Conservation (phyloP, 2,329 filamentous ascomycete genomes). For the Cladobotryum protrusum region DNA sequence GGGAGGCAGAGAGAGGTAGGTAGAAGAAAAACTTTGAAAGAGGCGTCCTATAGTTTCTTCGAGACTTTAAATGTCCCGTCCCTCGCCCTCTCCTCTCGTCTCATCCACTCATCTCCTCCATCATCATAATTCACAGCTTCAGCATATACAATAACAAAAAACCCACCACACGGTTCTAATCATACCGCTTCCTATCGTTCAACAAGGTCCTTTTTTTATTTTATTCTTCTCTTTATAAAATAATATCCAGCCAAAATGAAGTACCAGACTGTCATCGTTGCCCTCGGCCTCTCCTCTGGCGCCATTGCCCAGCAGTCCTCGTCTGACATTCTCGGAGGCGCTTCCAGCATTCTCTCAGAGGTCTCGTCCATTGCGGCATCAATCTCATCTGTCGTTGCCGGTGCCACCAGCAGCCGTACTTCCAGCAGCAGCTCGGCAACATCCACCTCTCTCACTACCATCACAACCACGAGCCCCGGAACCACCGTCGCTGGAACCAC, state of each 20-base stretch:
- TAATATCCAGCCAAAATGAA: constrained; percentile 5
- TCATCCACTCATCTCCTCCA: neutral
- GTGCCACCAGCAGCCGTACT: neutral
- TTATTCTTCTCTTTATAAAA: neutral
- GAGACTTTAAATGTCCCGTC: too few relatives aligned
- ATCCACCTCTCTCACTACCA: constrained; percentile 1
- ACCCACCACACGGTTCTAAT: neutral
- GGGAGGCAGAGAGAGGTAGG: too few relatives aligned
- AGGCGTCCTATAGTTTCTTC: too few relatives aligned
- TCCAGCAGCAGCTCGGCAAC: neutral
- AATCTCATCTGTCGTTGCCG: constrained; percentile 1
- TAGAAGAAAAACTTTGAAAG: too few relatives aligned
- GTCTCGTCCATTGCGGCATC: neutral
- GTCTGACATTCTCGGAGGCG: neutral
- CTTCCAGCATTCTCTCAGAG: too few relatives aligned
- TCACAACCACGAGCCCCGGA: constrained; percentile 1
- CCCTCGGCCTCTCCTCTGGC: constrained; percentile 9
- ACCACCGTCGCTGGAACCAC: constrained; percentile 4
- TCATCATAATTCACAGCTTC: neutral
- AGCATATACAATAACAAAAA: neutral
- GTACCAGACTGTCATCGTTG: constrained; percentile 5
- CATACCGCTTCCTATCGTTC: too few relatives aligned
- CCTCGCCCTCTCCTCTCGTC: too few relatives aligned
- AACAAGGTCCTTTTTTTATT: neutral
- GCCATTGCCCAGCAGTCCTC: constrained; percentile 6